phyloP scores from a whole-genome alignment of 163 green algal genomes.

The Scenedesmus sp. region DNA sequence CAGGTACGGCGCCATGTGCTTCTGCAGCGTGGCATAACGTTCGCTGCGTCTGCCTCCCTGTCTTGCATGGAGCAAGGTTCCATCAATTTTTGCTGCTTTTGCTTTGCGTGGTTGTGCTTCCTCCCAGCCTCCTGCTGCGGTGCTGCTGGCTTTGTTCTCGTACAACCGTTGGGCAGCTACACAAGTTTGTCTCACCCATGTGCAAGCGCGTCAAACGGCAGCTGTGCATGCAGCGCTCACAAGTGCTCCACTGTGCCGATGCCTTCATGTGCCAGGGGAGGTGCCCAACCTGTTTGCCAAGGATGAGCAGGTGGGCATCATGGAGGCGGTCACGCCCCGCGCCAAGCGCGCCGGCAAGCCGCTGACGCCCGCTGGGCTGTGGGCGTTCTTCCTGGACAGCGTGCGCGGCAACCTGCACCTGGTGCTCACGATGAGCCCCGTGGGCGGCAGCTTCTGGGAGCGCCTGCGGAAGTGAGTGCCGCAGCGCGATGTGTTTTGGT shows the following conservation, averaged over 20 bases:
- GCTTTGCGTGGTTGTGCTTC: too few species aligned
- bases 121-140: background rate
- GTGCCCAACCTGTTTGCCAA: conserved; percentile 85
- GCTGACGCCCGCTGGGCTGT: conserved; percentile 65
- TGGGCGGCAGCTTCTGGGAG: conserved; percentile 80
- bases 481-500: background rate
- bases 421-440: conserved; percentile 74
- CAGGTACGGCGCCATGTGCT: conserved; percentile 57
- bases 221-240: too few species aligned
- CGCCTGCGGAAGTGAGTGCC: conserved; percentile 73
- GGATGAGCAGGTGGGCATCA: conserved; percentile 85
- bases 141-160: background rate
- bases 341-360: conserved; percentile 74
- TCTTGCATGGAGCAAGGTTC: too few species aligned
- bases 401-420: conserved; percentile 81
- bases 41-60: background rate
- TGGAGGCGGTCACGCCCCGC: conserved; percentile 77
- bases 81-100: too few species aligned
- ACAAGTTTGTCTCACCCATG: background rate
- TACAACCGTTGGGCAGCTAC: background rate
- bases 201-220: too few species aligned
- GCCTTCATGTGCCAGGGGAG: conserved; percentile 59
- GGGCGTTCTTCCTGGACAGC: conserved; percentile 80
- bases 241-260: background rate
- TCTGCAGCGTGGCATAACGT: background rate